Evolutionary conservation across 257 asterid species (phyloP).

Genomic region (Misopates orontium): DNA sequence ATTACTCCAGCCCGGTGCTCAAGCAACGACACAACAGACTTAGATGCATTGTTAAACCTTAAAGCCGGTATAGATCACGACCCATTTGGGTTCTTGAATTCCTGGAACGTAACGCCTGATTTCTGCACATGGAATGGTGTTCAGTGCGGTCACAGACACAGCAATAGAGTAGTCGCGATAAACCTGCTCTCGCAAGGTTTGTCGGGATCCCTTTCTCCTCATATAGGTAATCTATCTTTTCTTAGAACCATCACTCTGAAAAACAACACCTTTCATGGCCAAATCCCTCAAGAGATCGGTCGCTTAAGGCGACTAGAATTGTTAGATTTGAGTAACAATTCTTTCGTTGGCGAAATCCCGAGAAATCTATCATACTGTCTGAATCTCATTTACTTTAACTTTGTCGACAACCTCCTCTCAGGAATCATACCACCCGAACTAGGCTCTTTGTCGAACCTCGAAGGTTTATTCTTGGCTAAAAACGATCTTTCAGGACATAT

Average conservation of each 20-base stretch:
- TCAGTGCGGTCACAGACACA: slow-evolving; percentile 29
- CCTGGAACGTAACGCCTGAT: slow-evolving; percentile 29
- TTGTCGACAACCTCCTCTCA: slow-evolving; percentile 22
- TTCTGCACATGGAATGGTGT: slow-evolving; percentile 37
- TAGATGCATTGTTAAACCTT: slow-evolving; percentile 12
- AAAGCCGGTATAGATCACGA: slow-evolving; percentile 28
- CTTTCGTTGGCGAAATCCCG: slow-evolving; percentile 37
- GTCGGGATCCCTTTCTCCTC: slow-evolving; percentile 36
- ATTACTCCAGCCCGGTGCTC: neutral
- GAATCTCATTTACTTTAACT: slow-evolving; percentile 19
- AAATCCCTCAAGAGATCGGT: slow-evolving; percentile 38
- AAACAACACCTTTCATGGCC: slow-evolving; percentile 29
- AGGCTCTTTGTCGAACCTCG: slow-evolving; percentile 27
- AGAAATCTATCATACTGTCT: slow-evolving; percentile 26
- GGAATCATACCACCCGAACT: slow-evolving; percentile 32
- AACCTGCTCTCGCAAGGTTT: slow-evolving; percentile 26
- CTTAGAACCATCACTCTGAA: slow-evolving; percentile 27
- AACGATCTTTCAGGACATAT: slow-evolving; percentile 31
- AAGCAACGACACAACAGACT: slow-evolving; percentile 24
- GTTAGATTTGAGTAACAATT: slow-evolving; percentile 30
- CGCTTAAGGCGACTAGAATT: slow-evolving; percentile 21
- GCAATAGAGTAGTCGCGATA: slow-evolving; percentile 28
- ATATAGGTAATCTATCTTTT: slow-evolving; percentile 40
- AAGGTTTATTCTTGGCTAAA: slow-evolving; percentile 6
- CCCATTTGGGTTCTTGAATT: slow-evolving; percentile 15